Base-by-base conservation (phyloP, 2,329 filamentous ascomycete species). In the Intubia oerlemansii region DNA sequence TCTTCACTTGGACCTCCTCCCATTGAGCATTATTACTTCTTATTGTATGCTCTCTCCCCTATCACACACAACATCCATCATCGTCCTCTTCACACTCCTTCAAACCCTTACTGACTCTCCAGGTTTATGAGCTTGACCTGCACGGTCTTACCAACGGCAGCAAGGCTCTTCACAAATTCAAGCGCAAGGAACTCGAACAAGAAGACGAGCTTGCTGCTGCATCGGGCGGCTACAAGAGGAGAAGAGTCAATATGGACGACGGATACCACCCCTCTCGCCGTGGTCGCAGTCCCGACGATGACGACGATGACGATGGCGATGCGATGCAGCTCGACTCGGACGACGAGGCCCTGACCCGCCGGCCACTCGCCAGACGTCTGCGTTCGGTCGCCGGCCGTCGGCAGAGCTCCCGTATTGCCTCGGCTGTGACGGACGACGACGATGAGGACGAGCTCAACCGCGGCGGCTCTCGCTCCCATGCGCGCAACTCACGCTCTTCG, bases 91-190 rank as follows among this genome's bases (percentile, higher is more conserved):
- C 27, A 29, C 16, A 10, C 27, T 24, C 9, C n/a, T 21, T 11
- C 17, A 20, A 14, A n/a, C n/a, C n/a, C n/a, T n/a, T n/a, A 19
- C 17, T 27, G 11, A 27, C 25, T n/a, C 17, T 13, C 13, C 22
- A 36, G 34, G n/a, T 31, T 11, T 17, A 30, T 10, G 24, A 31
- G 10, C 10, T n/a, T n/a, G n/a, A 18, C 4, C 17, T 38, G 5
- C 18, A 18, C 12, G 17, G 12, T 4, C 28, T 38, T 5, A 31
- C 37, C 7, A 41, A 41, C 39, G 39, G 39, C 28, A 22, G 26
- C 10, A 28, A 29, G 10, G 36, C 34, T 2, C 27, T 39, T 1
- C 17, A 27, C 9, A 14, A 6, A 2, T 41, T 35, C 18, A 34
- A 26, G 19, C 34, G 29, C 7, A 30, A 10, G 11, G 30, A 30